phyloP scores from a whole-genome alignment of 768 basidiomycete species.

The Pisolithus orientalis region DNA sequence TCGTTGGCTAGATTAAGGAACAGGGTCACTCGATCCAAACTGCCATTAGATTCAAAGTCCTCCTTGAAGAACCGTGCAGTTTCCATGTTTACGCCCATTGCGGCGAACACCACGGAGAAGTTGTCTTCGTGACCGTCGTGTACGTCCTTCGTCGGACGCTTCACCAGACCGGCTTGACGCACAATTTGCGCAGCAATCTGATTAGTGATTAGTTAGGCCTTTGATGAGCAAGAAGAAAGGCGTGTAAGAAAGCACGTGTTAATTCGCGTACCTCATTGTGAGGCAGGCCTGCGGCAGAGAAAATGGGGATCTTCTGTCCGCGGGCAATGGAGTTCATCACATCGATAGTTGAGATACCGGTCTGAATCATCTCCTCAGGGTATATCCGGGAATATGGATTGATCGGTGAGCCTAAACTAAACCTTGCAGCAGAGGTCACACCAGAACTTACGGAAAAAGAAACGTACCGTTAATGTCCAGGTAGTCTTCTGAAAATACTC shows the following conservation, averaged over 20 bases:
- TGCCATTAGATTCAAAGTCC: constrained; percentile 98
- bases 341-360: constrained; percentile 98
- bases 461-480: constrained; percentile 93
- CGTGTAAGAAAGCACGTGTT: constrained; percentile 14
- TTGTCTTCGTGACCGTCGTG: constrained; percentile 99
- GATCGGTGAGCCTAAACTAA: constrained; percentile 80
- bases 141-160: constrained; percentile 92
- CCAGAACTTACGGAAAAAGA: background rate
- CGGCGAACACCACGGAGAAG: constrained; percentile 99
- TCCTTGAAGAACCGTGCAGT: constrained; percentile 99
- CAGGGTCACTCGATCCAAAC: constrained; percentile 92
- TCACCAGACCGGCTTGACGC: constrained; percentile 96
- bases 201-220: background rate
- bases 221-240: constrained; percentile 14
- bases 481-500: constrained; percentile 99
- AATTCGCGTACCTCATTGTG: constrained; percentile 79
- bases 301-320: constrained; percentile 99
- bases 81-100: constrained; percentile 99
- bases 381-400: constrained; percentile 98
- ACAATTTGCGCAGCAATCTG: constrained; percentile 99
- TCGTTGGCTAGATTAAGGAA: constrained; percentile 99
- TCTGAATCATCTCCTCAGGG: constrained; percentile 99
- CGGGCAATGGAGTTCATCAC: constrained; percentile 99
- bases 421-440: constrained; percentile 10
- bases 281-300: constrained; percentile 96